A percentile compares a stretch with the other conserved stretches of the same genome.
Conservation (phyloP, 129 eudicot species). For the Pittosporum tobira region DNA sequence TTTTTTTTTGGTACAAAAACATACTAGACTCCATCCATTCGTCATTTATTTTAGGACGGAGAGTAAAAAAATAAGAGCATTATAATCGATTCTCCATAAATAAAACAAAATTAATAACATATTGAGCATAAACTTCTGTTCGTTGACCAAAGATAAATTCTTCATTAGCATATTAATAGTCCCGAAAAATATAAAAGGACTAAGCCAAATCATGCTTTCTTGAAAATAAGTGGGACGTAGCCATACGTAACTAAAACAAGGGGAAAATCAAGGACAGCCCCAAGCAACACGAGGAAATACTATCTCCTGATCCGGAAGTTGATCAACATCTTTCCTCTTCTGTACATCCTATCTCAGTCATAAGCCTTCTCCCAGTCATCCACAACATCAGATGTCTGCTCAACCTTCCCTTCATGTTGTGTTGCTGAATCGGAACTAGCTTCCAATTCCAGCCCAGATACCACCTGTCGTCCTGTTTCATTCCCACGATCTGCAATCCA, state of each 20-base stretch:
- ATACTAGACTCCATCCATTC: too few species aligned
- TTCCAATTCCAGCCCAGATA: slow-evolving; percentile 5
- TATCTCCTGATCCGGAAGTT: too few species aligned
- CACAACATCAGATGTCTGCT: slow-evolving; percentile 33
- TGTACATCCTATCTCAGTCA: slow-evolving; percentile 21
- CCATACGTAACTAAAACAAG: slow-evolving; percentile 1
- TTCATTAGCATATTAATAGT: neutral
- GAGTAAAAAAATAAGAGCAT: too few species aligned
- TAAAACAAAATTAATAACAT: neutral
- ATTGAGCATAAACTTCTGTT: neutral
- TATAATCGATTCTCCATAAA: too few species aligned
- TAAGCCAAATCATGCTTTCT: slow-evolving; percentile 5
- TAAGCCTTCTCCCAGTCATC: slow-evolving; percentile 92
- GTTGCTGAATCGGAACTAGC: slow-evolving; percentile 5
- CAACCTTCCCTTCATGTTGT: slow-evolving; percentile 15
- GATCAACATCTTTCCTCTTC: neutral
- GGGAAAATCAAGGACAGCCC: neutral
- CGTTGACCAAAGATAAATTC: neutral
- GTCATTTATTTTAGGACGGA: too few species aligned
- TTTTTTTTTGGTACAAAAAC: too few species aligned
- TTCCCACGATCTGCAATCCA: slow-evolving; percentile 16
- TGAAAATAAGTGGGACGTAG: too few species aligned
- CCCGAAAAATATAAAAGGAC: neutral
- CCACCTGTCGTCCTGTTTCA: slow-evolving; percentile 3
- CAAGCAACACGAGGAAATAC: neutral